These are phyloP conservation scores for Paramecium pentaurelia DNA, from an alignment of 73 alveolate genomes.

Conservation along the genomic window DNA sequence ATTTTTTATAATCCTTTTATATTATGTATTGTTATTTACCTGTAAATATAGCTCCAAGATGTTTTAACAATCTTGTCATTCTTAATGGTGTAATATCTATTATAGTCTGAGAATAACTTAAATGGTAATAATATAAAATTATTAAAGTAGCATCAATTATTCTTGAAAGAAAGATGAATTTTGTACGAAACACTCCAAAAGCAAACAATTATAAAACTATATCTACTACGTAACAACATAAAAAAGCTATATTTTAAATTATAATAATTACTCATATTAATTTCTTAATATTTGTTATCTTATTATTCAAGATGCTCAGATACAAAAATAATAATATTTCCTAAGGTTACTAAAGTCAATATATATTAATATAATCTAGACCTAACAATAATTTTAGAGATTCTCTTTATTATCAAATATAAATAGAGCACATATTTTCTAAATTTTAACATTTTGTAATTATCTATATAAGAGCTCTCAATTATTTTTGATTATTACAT, in stretches of 20 bases:
- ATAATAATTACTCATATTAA: background rate
- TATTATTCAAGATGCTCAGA: background rate
- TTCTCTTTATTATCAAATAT: background rate
- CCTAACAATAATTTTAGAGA: background rate
- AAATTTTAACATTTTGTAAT: background rate
- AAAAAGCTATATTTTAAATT: background rate
- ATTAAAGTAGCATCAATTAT: background rate
- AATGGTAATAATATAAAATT: background rate
- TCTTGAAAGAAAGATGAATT: background rate
- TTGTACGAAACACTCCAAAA: background rate
- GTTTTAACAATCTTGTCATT: background rate
- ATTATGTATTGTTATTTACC: background rate
- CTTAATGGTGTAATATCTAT: slow-evolving; percentile 8
- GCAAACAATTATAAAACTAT: background rate
- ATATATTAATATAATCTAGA: background rate
- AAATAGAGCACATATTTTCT: background rate
- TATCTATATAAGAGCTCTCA: background rate
- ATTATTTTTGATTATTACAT: background rate
- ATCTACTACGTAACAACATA: background rate
- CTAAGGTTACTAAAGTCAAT: background rate
- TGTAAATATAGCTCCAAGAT: background rate
- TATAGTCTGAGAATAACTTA: background rate
- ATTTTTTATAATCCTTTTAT: background rate
- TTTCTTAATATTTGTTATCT: background rate
- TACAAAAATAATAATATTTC: background rate